Conservation (phyloP, 2,329 filamentous ascomycete genomes). For the Phialophora tarda region DNA sequence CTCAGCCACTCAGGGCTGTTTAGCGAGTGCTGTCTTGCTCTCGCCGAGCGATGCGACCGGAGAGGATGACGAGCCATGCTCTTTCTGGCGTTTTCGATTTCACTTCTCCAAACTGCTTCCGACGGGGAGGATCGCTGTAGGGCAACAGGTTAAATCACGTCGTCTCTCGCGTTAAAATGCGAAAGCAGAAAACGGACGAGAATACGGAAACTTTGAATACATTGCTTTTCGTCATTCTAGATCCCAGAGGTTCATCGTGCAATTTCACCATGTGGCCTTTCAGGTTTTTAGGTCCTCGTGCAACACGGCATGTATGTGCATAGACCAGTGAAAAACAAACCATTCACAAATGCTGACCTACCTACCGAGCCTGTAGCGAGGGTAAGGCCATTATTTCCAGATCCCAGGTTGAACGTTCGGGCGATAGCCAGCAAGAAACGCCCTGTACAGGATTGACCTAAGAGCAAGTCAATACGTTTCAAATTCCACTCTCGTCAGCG, state of each 20-base stretch:
- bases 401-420: not conserved
- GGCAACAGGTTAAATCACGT: not conserved
- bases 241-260: not conserved
- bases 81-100: not conserved
- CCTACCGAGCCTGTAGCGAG: not conserved
- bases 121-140: too few species aligned
- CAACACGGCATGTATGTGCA: not conserved
- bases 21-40: not conserved
- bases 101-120: too few species aligned
- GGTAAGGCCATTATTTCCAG: not conserved
- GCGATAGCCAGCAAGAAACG: not conserved
- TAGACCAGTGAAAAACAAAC: not conserved
- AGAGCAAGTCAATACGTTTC: not conserved
- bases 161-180: not conserved
- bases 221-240: not conserved
- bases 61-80: not conserved
- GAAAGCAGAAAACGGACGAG: not conserved
- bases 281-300: not conserved
- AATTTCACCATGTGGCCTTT: not conserved
- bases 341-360: not conserved
- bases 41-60: not conserved
- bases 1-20: not conserved
- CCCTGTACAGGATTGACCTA: not conserved
- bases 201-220: not conserved
- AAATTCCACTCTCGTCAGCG: not conserved